phyloP scores from a whole-genome alignment of 306 rosid species.

The Calophaca sinica region DNA sequence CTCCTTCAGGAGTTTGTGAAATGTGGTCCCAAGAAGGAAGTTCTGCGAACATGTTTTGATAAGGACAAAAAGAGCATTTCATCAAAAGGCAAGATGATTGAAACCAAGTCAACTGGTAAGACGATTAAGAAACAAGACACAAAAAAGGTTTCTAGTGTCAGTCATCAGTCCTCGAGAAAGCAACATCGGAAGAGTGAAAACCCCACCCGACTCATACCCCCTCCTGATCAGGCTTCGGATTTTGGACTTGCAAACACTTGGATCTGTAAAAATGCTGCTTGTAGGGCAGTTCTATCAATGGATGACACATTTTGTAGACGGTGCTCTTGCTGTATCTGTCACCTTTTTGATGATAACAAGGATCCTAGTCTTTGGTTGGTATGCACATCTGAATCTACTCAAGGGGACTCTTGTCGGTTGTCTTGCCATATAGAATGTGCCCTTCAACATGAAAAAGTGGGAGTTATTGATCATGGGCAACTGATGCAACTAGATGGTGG shows the following conservation, averaged over 20 bases:
- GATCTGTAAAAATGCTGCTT: conserved; percentile 95
- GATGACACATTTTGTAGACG: conserved; percentile 89
- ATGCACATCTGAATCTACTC: conserved; percentile 79
- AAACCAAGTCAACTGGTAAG: conserved; percentile 71
- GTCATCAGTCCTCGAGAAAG: conserved; percentile 66
- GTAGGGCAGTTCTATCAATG: conserved; percentile 81
- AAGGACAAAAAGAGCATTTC: conserved; percentile 67
- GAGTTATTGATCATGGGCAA: conserved; percentile 92
- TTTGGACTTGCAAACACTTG: conserved; percentile 73
- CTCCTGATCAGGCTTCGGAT: conserved; percentile 71
- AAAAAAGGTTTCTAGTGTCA: conserved; percentile 64
- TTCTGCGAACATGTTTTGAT: conserved; percentile 62
- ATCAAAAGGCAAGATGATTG: conserved; percentile 65
- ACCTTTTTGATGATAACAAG: conserved; percentile 89
- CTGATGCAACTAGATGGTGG: conserved; percentile 96
- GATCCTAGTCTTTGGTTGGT: conserved; percentile 99
- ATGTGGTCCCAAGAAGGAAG: conserved; percentile 74
- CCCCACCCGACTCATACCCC: conserved; percentile 65
- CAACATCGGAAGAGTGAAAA: conserved; percentile 83
- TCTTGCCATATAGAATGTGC: conserved; percentile 99
- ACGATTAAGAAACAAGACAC: conserved; percentile 76
- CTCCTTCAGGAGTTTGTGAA: conserved; percentile 80
- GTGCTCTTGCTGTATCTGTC: conserved; percentile 97
- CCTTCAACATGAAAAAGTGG: conserved; percentile 79
- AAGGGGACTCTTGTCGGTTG: conserved; percentile 81